Base-by-base conservation (phyloP, 306 rosid species). In the Astragalus membranaceus region DNA sequence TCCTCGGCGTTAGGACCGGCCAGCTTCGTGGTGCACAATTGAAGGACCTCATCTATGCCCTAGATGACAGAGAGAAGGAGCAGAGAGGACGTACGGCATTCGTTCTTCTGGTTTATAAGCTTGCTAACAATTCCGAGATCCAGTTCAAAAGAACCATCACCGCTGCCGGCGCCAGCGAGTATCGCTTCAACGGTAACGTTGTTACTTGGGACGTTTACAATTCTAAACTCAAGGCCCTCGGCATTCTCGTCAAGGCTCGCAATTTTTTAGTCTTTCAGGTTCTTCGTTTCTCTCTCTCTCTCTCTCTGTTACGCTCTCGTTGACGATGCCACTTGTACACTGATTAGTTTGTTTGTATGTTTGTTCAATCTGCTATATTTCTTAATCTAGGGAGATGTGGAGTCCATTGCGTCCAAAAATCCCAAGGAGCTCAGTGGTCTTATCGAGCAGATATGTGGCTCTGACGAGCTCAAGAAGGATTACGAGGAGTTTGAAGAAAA, bases 221-320 rank as follows among this genome's bases (percentile, higher is more conserved):
- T 70, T 83, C 82, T 10, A 87, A 48, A 63, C 90, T 83, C n/a
- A 86, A 85, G 84, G 88, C 97, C 6, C 79, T 89, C n/a, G 99
- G 97, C n/a, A 88, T 95, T 68, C 95, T 95, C 1, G 95, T 95
- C 73, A 95, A 95, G 87, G 99, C 99, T 65, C 89, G 97, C 56
- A 95, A 95, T 88, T 95, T 95, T 72, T 85, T 95, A 10, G 99
- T 95, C 17, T 95, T 95, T 84, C 99, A 95, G 99, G 99, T 95
- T 42, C 16, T 95, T 26, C 16, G 8, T 5, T 20, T 20, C 23
- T 20, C 23, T 20, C 23, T 20, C 23, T 20, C 23, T 44, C 1
- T 0, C 44, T 30, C 23, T 3, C n/a, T 12, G 0, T 6, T 1
- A 16, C 17, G 17, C 5, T 8, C 4, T 20, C 3, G 12, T 3